Evolutionary conservation across 495 filamentous ascomycete species (phyloP), one percentile per base, ranked within the genome.

Genomic region (Clavariopsis aquatica): DNA sequence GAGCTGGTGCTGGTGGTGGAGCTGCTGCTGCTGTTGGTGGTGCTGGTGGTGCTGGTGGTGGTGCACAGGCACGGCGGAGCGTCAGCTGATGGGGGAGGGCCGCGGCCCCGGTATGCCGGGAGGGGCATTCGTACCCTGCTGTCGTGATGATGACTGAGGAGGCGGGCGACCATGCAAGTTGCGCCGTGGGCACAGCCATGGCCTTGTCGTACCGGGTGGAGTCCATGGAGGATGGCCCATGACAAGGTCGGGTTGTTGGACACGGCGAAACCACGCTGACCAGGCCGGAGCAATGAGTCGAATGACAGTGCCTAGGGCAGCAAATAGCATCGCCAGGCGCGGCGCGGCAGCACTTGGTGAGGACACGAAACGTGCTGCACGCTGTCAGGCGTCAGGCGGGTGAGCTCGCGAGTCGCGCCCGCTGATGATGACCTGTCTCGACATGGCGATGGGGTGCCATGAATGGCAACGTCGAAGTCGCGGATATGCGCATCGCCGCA

Each of bases 51-150:
- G n/a, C n/a, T n/a, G n/a, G n/a, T n/a, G 29, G 19, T 43, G 28
- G 26, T 26, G 58, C 47, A 38, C 52, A 5, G 62, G 29, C 27
- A 31, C 43, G 22, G 38, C 20, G n/a, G n/a, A 52, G 20, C 38
- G 47, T 65, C 63, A 65, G 63, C 63, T 60, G 63, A 65, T 60
- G 63, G 41, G 26, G 20, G 15, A n/a, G 22, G 15, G 46, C 36
- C 2, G 6, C 24, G 7, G 47, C 20, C 47, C 12, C 2, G 20
- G 47, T 24, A 24, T 8, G 38, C 12, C 2, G 20, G 47, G 26
- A 24, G 38, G 38, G 38, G 38, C 38, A 43, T 43, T 43, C 6
- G 38, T 43, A 22, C 47, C 20, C 47, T 24, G 20, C 24, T 27
- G 20, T 49, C 20, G 47, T 24, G 22, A 24, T 52, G 53, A 49